phyloP scores from a whole-genome alignment of 2,329 filamentous ascomycete species.

The Fusarium sp. region DNA sequence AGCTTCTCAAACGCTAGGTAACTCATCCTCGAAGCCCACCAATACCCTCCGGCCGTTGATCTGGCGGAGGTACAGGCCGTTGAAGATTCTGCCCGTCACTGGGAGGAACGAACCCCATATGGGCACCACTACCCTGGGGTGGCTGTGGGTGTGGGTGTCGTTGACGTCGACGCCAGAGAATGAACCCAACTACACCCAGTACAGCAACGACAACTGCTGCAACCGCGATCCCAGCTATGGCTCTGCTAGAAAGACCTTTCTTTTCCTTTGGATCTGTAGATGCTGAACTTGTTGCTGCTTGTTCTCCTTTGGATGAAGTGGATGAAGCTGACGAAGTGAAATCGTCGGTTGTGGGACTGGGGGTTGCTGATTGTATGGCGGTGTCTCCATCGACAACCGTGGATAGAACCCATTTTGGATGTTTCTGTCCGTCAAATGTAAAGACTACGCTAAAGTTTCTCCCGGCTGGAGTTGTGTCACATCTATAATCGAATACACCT shows the following conservation, averaged over 20 bases:
- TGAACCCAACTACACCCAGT: accelerated
- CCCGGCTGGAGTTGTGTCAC: neutral
- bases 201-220: neutral
- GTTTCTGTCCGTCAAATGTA: neutral
- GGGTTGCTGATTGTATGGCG: neutral
- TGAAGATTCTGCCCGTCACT: neutral
- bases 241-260: neutral
- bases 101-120: neutral
- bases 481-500: neutral
- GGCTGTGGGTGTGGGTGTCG: accelerated
- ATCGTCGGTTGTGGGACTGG: neutral
- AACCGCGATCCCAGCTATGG: neutral
- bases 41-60: neutral
- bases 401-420: neutral
- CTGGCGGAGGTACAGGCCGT: neutral
- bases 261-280: neutral
- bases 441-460: neutral
- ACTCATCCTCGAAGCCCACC: neutral
- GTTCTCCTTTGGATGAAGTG: neutral
- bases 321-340: neutral
- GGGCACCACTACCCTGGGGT: neutral
- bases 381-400: neutral
- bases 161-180: neutral
- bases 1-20: too few relatives aligned
- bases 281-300: neutral